Evolutionary conservation across 2,329 filamentous ascomycete genomes (phyloP).

Genomic region (Ophiostoma australiae): DNA sequence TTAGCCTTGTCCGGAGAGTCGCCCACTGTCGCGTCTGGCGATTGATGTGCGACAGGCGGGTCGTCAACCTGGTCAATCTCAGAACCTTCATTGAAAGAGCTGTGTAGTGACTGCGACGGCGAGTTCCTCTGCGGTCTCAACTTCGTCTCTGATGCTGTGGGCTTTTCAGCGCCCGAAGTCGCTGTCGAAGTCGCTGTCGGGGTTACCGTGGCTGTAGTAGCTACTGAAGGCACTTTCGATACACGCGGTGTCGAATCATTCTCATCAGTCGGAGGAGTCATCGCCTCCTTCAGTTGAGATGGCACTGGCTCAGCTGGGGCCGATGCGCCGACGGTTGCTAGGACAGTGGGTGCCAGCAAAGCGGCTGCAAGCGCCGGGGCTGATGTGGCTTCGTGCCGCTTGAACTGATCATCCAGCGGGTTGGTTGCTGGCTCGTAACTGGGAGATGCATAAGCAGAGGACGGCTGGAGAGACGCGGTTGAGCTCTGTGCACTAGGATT

Average conservation of each 20-base stretch:
- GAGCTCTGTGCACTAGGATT: constrained; percentile 91
- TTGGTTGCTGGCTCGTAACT: constrained; percentile 36
- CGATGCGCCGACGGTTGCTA: neutral
- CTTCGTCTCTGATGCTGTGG: constrained; percentile 27
- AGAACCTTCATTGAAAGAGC: constrained; percentile 73
- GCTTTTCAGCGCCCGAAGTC: constrained; percentile 28
- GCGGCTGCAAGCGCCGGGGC: neutral
- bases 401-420: constrained; percentile 21
- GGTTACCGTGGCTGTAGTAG: constrained; percentile 20
- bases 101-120: constrained; percentile 71
- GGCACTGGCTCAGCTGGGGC: neutral
- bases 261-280: constrained; percentile 31
- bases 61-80: constrained; percentile 73
- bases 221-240: constrained; percentile 41
- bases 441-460: constrained; percentile 46
- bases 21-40: constrained; percentile 27
- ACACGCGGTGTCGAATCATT: constrained; percentile 44
- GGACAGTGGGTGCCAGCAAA: neutral
- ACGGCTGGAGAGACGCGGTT: constrained; percentile 61
- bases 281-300: neutral
- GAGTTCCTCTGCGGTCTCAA: constrained; percentile 62
- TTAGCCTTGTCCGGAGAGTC: constrained; percentile 57
- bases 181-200: constrained; percentile 25
- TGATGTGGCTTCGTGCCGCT: neutral
- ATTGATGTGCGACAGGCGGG: constrained; percentile 27